Evolutionary conservation across 805 yeast genomes (phyloP).

Genomic region (Saccharomycopsis fodiens): DNA sequence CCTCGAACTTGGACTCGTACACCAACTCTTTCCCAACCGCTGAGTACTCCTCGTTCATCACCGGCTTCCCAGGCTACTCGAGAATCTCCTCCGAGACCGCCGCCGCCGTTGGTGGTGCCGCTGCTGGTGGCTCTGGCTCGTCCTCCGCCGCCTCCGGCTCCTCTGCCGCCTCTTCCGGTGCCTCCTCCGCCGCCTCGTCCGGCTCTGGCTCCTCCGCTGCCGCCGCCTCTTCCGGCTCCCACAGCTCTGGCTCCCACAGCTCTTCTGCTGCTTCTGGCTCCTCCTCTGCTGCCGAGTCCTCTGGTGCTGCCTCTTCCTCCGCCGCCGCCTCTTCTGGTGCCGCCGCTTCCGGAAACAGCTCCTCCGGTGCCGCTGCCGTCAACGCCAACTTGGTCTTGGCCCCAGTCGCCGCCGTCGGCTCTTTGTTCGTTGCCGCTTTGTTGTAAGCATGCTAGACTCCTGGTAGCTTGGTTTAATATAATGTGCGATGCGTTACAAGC

Average conservation of each 20-base stretch:
- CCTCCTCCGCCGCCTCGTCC: slow-evolving; percentile 6
- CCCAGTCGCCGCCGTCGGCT: slow-evolving; percentile 13
- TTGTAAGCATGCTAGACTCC: background rate
- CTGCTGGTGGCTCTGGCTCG: background rate
- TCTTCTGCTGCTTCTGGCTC: slow-evolving; percentile 1
- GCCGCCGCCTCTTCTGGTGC: too few relatives aligned
- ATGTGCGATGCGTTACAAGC: too few relatives aligned
- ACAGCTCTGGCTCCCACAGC: background rate
- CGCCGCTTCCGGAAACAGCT: background rate
- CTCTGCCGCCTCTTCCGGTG: slow-evolving; percentile 5
- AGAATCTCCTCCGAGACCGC: slow-evolving; percentile 13
- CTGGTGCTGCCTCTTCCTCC: background rate
- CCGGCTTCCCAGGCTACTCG: slow-evolving; percentile 16
- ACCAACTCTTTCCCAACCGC: slow-evolving; percentile 16
- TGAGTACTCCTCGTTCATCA: slow-evolving; percentile 16
- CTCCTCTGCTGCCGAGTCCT: background rate
- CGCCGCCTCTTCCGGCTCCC: background rate
- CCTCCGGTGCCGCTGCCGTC: slow-evolving; percentile 5
- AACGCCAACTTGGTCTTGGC: slow-evolving; percentile 8
- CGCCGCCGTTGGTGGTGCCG: slow-evolving; percentile 4
- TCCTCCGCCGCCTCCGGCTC: slow-evolving; percentile 3
- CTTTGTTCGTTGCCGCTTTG: slow-evolving; percentile 12
- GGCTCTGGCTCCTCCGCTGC: background rate
- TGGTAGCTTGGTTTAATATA: too few relatives aligned
- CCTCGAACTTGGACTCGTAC: slow-evolving; percentile 4